Percentiles rank a stretch among this genome's conserved stretches.
phyloP scores from a whole-genome alignment of 1,139 yeast species.

The Pichia sp. region DNA sequence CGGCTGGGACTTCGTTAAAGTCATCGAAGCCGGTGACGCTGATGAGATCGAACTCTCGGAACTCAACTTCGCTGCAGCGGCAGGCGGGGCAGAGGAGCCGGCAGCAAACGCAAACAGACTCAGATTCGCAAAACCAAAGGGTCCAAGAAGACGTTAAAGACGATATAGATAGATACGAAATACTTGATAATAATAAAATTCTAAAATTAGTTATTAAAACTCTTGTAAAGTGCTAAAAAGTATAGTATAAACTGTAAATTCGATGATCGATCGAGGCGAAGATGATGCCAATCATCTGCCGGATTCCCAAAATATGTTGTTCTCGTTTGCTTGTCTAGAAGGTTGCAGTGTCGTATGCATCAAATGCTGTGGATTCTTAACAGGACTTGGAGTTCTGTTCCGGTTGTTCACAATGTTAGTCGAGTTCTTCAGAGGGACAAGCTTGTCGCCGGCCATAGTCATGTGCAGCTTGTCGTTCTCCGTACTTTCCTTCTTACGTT shows the following conservation, averaged over 20 bases:
- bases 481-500: neutral
- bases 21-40: conserved; percentile 67
- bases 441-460: neutral
- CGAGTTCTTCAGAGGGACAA: conserved; percentile 17
- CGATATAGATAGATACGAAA: no score
- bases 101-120: conserved; percentile 6
- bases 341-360: no score
- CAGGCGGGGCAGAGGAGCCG: no score
- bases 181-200: no score
- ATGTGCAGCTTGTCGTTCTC: neutral
- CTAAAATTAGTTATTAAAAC: neutral
- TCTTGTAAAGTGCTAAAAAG: no score
- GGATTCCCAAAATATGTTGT: conserved; percentile 13
- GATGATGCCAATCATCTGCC: neutral
- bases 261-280: no score
- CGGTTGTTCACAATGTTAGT: conserved; percentile 15
- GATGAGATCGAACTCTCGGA: conserved; percentile 53
- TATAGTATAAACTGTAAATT: no score
- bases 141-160: conserved; percentile 33
- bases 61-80: no score
- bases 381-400: conserved; percentile 1
- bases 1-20: conserved; percentile 39
- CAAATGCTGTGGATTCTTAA: no score
- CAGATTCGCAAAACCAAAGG: conserved; percentile 33
- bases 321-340: no score